Evolutionary conservation across 208 protist genomes (phyloP).

Genomic region (Leishmania aethiopica): DNA sequence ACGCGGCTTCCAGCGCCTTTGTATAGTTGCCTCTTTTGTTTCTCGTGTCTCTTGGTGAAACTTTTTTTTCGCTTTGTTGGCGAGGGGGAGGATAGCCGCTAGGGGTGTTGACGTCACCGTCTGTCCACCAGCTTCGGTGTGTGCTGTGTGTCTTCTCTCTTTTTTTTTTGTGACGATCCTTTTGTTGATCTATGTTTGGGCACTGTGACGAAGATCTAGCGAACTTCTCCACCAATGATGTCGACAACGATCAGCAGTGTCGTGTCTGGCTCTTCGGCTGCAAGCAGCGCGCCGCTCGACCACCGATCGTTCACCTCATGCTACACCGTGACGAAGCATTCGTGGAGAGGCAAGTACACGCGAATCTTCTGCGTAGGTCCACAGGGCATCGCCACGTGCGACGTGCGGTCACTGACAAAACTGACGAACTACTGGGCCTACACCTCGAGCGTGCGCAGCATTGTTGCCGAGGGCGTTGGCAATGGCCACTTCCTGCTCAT

Average conservation of each 20-base stretch:
- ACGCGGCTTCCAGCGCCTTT: neutral
- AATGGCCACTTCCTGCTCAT: slow-evolving; percentile 58
- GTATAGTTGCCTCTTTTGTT: neutral
- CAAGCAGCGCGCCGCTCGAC: slow-evolving; percentile 8
- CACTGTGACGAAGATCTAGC: no score
- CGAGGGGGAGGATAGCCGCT: no score
- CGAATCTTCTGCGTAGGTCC: slow-evolving; percentile 82
- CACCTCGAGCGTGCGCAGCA: slow-evolving; percentile 32
- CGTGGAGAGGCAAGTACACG: slow-evolving; percentile 88
- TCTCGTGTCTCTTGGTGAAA: neutral
- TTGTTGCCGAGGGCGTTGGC: slow-evolving; percentile 34
- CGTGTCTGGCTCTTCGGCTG: slow-evolving; percentile 13
- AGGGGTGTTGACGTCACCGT: neutral
- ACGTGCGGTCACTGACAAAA: slow-evolving; percentile 67
- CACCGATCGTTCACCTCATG: slow-evolving; percentile 60
- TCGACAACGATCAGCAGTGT: slow-evolving; percentile 10
- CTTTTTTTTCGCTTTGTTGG: neutral
- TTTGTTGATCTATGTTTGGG: no score
- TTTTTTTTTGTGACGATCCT: neutral
- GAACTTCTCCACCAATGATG: neutral
- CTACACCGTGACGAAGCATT: slow-evolving; percentile 85
- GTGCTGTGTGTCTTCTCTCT: neutral
- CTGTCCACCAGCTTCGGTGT: neutral
- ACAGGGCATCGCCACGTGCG: slow-evolving; percentile 66
- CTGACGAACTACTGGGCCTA: slow-evolving; percentile 89